Evolutionary conservation across 2,329 filamentous ascomycete species (phyloP).

Genomic region (Aquanectria penicillioides): DNA sequence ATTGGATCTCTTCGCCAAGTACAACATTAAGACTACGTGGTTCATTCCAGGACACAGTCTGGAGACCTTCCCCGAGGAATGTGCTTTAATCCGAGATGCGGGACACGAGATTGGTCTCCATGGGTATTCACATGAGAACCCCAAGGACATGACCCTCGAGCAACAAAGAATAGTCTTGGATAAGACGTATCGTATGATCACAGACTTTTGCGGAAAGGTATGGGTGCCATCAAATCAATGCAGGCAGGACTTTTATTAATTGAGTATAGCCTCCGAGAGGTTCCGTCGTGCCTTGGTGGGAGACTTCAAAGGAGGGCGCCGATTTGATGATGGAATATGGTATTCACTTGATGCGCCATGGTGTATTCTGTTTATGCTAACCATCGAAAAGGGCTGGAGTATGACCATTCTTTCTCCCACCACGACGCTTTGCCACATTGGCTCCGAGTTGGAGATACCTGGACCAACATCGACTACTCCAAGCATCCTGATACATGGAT

Average conservation of each 20-base stretch:
- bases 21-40: slow-evolving; percentile 73
- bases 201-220: slow-evolving; percentile 71
- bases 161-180: slow-evolving; percentile 81
- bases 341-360: neutral
- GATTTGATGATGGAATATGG: slow-evolving; percentile 1
- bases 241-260: neutral
- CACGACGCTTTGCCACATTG: slow-evolving; percentile 70
- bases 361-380: neutral
- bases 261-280: neutral
- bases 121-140: slow-evolving; percentile 80
- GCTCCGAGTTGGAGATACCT: slow-evolving; percentile 69
- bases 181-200: slow-evolving; percentile 77
- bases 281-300: slow-evolving; percentile 1
- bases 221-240: too few species aligned
- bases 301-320: neutral
- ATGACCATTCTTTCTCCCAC: neutral
- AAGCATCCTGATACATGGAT: slow-evolving; percentile 29
- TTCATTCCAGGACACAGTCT: slow-evolving; percentile 62
- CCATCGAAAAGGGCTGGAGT: neutral
- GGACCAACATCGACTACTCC: slow-evolving; percentile 74
- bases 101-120: slow-evolving; percentile 67
- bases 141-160: slow-evolving; percentile 75
- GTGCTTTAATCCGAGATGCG: slow-evolving; percentile 56
- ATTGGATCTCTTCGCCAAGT: slow-evolving; percentile 72
- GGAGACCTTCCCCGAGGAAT: slow-evolving; percentile 60